A percentile compares a stretch with the other conserved stretches of the same genome.
These are phyloP conservation scores for Irpex rosettiformis DNA, from an alignment of 1,284 basidiomycete genomes.

Conservation along the genomic window DNA sequence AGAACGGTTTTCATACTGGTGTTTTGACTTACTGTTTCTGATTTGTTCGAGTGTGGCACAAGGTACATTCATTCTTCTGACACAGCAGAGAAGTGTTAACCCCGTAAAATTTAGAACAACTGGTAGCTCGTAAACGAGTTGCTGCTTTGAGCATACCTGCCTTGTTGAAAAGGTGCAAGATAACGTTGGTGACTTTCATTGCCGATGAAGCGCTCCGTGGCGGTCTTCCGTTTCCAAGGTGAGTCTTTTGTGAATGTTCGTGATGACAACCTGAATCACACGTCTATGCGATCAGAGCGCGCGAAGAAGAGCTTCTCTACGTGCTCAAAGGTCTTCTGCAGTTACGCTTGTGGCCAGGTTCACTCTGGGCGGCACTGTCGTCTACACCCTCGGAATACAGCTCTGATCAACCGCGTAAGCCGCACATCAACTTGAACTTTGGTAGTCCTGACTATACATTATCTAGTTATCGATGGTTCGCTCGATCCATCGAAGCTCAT, in stretches of 20 bases:
- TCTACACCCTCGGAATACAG: constrained; percentile 55
- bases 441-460: neutral
- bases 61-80: constrained; percentile 37
- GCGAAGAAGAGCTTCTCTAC: constrained; percentile 89
- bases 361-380: constrained; percentile 72
- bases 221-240: constrained; percentile 83
- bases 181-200: constrained; percentile 68
- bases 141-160: constrained; percentile 69
- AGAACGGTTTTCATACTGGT: constrained; percentile 93
- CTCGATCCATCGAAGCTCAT: constrained; percentile 50
- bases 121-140: constrained; percentile 56
- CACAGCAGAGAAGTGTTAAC: neutral
- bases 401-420: constrained; percentile 50
- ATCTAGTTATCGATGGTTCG: constrained; percentile 42
- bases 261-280: constrained; percentile 2
- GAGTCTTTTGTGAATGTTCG: constrained; percentile 11
- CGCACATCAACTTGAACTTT: neutral
- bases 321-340: constrained; percentile 75
- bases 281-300: constrained; percentile 44
- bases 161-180: constrained; percentile 71
- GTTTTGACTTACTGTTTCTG: constrained; percentile 84
- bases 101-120: constrained; percentile 45
- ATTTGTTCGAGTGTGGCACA: constrained; percentile 64
- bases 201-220: constrained; percentile 83
- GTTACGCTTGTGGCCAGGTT: constrained; percentile 68